A percentile compares a stretch with the other conserved stretches of the same genome.
These are phyloP conservation scores for Aureobasidium lini DNA, from an alignment of 2,329 filamentous ascomycete genomes.

Conservation along the genomic window DNA sequence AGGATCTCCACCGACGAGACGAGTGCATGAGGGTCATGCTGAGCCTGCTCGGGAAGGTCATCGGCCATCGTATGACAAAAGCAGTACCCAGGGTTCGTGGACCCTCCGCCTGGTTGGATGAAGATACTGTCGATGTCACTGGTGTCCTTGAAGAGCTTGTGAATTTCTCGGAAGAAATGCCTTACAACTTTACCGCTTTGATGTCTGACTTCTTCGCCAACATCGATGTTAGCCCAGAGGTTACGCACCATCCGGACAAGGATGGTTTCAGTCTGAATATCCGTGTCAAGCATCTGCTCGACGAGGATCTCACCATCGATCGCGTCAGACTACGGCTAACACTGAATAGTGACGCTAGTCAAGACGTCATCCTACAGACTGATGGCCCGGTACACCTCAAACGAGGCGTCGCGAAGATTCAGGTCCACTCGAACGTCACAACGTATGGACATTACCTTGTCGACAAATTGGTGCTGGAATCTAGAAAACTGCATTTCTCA, in stretches of 20 bases:
- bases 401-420: slow-evolving; percentile 47
- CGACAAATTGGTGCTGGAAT: slow-evolving; percentile 60
- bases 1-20: slow-evolving; percentile 64
- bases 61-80: slow-evolving; percentile 33
- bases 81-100: not conserved
- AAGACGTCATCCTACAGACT: slow-evolving; percentile 60
- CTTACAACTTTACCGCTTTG: slow-evolving; percentile 58
- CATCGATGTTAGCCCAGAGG: slow-evolving; percentile 58
- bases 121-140: slow-evolving; percentile 31
- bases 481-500: slow-evolving; percentile 56
- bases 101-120: slow-evolving; percentile 30
- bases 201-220: slow-evolving; percentile 67
- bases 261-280: slow-evolving; percentile 71
- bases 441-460: slow-evolving; percentile 69
- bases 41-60: slow-evolving; percentile 64
- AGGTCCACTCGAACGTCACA: slow-evolving; percentile 49
- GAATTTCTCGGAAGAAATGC: slow-evolving; percentile 40
- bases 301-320: slow-evolving; percentile 61
- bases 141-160: slow-evolving; percentile 38
- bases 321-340: slow-evolving; percentile 57
- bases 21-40: slow-evolving; percentile 73
- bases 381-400: slow-evolving; percentile 40
- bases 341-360: slow-evolving; percentile 48
- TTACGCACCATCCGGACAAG: slow-evolving; percentile 60
- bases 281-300: slow-evolving; percentile 62